phyloP scores from a whole-genome alignment of 2,329 filamentous ascomycete genomes.

The Alternaria conjuncta region DNA sequence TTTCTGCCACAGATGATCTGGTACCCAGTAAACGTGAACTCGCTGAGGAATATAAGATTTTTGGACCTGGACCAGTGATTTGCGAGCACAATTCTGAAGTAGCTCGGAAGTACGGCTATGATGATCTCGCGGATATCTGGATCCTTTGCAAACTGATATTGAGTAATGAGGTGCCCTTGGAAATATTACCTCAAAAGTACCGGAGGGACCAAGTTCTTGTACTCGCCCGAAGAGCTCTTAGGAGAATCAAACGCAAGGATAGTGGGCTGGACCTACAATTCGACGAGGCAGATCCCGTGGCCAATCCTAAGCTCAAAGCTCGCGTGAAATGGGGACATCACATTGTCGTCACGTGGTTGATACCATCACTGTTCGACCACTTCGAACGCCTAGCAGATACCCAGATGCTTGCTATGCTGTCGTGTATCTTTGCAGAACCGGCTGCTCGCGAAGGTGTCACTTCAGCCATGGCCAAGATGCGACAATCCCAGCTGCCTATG shows the following conservation, averaged over 20 bases:
- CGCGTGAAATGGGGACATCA: slow-evolving; percentile 64
- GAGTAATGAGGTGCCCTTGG: slow-evolving; percentile 75
- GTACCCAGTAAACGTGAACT: slow-evolving; percentile 81
- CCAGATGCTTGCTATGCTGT: slow-evolving; percentile 71
- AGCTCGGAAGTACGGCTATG: slow-evolving; percentile 72
- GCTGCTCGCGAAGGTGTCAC: slow-evolving; percentile 50
- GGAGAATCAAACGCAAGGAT: slow-evolving; percentile 58
- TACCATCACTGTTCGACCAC: slow-evolving; percentile 64
- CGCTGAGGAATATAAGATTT: slow-evolving; percentile 81
- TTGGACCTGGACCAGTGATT: slow-evolving; percentile 80
- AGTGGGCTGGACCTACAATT: slow-evolving; percentile 58
- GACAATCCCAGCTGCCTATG: slow-evolving; percentile 47
- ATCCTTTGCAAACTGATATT: slow-evolving; percentile 78
- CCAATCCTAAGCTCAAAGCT: slow-evolving; percentile 49
- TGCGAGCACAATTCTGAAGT: slow-evolving; percentile 84
- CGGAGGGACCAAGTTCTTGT: slow-evolving; percentile 69
- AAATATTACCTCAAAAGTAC: slow-evolving; percentile 64
- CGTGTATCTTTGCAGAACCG: slow-evolving; percentile 63
- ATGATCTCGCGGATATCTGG: slow-evolving; percentile 83
- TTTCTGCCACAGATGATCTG: slow-evolving; percentile 64
- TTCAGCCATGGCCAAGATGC: slow-evolving; percentile 45
- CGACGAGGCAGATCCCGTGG: slow-evolving; percentile 50
- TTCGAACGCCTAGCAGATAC: slow-evolving; percentile 67
- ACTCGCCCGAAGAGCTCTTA: slow-evolving; percentile 68
- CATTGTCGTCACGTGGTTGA: slow-evolving; percentile 63